These are phyloP conservation scores for Cutaneotrichosporon cutaneum DNA, from an alignment of 1,284 basidiomycete genomes.

Conservation along the genomic window DNA sequence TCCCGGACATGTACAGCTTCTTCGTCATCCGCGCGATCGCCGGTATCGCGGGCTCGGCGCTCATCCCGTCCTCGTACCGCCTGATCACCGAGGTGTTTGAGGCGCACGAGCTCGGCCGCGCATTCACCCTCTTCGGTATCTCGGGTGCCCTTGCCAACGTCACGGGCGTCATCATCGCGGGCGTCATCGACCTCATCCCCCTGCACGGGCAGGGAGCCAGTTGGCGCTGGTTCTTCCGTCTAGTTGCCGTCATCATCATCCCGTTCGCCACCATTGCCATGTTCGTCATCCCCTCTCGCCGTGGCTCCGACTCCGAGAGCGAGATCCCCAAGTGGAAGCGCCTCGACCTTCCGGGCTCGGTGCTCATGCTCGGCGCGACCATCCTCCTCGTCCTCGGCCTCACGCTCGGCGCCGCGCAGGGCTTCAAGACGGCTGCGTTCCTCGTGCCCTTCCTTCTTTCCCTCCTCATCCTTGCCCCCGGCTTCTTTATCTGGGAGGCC, in stretches of 20 bases:
- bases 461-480: constrained; percentile 34
- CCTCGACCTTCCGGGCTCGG: constrained; percentile 43
- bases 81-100: constrained; percentile 47
- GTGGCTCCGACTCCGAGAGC: constrained; percentile 21
- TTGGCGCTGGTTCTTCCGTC: constrained; percentile 46
- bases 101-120: constrained; percentile 34
- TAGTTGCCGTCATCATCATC: constrained; percentile 32
- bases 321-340: constrained; percentile 34
- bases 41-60: constrained; percentile 37
- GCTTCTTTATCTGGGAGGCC: constrained; percentile 41
- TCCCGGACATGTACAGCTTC: constrained; percentile 36
- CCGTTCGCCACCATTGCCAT: constrained; percentile 32
- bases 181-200: constrained; percentile 49
- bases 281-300: constrained; percentile 30
- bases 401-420: constrained; percentile 46
- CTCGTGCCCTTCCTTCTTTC: constrained; percentile 49
- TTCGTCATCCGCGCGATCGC: constrained; percentile 40
- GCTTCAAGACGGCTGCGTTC: constrained; percentile 44
- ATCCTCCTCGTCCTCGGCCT: constrained; percentile 48
- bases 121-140: constrained; percentile 46
- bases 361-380: constrained; percentile 42
- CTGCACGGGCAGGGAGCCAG: constrained; percentile 42
- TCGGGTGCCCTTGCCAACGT: constrained; percentile 49
- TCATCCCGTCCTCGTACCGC: constrained; percentile 48
- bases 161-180: constrained; percentile 42